Base-by-base conservation (phyloP, 2,329 filamentous ascomycete species). In the Xylariales sp. region DNA sequence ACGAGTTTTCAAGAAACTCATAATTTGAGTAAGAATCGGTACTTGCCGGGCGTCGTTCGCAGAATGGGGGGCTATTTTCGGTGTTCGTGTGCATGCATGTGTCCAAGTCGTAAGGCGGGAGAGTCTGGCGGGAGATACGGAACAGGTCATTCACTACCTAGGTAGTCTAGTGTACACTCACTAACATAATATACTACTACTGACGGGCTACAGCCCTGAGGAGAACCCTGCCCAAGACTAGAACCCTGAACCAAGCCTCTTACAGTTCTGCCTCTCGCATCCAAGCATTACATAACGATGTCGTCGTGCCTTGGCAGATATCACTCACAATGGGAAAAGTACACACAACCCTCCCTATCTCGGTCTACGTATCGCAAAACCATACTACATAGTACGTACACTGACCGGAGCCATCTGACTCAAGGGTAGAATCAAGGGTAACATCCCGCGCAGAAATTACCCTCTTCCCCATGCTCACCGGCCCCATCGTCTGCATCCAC, bases 261-360 rank as follows among this genome's bases (percentile, higher is more conserved):
- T 23, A 2, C 23, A 23, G 23, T 23, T 23, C 23, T 23, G 34
- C 56, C 32, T 43, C 57, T 36, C 9, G 23, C 41, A 18, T 32
- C 50, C 54, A 45, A 45, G 39, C 55, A 52, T 64, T 68, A 60
- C 65, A 54, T 67, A 60, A 65, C 52, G 48, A 65, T 65, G 61
- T 54, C 50, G 45, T 52, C 50, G 39, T 57, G 50, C 12, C 56
- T 53, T 61, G 55, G 60, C 49, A 45, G 43, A 34, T 53, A 8
- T 14, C 50, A 6, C 23, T 28, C 23, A 12, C 14, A 41, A 50
- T 32, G 32, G 45, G 28, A 28, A 50, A 9, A 16, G 32, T 58
- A 46, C 57, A 36, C 39, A 23, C 23, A 23, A 23, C 23, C 23
- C 23, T 23, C 8, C 32, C 32, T 5, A 8, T 34, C 32, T 34